Conservation (phyloP, 148 eudicot genomes). For the Pouteria glomerata region DNA sequence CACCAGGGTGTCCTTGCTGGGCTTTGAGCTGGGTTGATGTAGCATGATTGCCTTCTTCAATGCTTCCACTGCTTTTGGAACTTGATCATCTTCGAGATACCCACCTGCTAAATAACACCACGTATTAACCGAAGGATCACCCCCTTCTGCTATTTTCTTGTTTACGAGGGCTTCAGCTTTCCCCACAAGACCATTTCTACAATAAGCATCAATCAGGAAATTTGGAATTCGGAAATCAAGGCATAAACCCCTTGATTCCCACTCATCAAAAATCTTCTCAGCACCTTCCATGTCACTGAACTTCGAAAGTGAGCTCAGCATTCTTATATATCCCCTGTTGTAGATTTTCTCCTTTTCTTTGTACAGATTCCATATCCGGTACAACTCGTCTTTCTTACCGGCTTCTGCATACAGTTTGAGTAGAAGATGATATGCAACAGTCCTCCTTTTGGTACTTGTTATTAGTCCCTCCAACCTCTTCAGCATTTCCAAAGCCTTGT, state of each 20-base stretch:
- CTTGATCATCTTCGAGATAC: slow-evolving; percentile 22
- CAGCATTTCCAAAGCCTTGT: slow-evolving; percentile 23
- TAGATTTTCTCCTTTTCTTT: slow-evolving; percentile 12
- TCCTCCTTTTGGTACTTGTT: slow-evolving; percentile 3
- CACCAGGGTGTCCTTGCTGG: slow-evolving; percentile 14
- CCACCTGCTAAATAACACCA: slow-evolving; percentile 27
- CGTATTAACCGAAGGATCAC: slow-evolving; percentile 16
- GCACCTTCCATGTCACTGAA: slow-evolving; percentile 33
- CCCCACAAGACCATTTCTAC: slow-evolving; percentile 18
- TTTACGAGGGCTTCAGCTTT: slow-evolving; percentile 31
- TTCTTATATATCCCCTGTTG: slow-evolving; percentile 30
- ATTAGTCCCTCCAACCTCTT: slow-evolving; percentile 22
- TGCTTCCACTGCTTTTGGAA: slow-evolving; percentile 27
- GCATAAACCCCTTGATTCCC: slow-evolving; percentile 25
- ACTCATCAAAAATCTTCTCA: slow-evolving; percentile 36
- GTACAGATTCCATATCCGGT: slow-evolving; percentile 25
- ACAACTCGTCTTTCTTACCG: slow-evolving; percentile 27
- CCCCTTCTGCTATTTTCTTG: slow-evolving; percentile 22
- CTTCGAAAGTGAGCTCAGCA: slow-evolving; percentile 25
- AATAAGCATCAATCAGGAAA: slow-evolving; percentile 21
- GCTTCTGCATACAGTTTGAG: slow-evolving; percentile 21
- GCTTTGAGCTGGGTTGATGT: background rate
- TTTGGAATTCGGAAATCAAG: slow-evolving; percentile 31
- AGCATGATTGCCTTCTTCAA: slow-evolving; percentile 25
- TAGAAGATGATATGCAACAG: slow-evolving; percentile 2